Evolutionary conservation across 1,284 basidiomycete genomes (phyloP), one percentile per base, ranked within the genome.

Genomic region (Malassezia restricta): DNA sequence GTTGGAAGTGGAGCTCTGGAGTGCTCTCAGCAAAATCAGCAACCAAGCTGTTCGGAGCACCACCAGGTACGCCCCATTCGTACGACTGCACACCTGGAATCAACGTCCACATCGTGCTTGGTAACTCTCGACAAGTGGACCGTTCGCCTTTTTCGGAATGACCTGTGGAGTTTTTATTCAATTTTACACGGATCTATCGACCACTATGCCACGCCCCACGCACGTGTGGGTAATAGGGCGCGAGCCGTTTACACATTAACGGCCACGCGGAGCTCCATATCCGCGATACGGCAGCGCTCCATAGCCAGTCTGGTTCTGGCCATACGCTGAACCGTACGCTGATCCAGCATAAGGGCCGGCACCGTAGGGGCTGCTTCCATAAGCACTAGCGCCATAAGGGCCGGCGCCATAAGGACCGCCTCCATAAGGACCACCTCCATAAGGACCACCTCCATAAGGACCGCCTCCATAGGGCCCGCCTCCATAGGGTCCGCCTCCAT

Each of bases 71-170:
- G 2, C 70, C 70, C 70, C 70, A 73, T 29, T 73, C 70, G 45
- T 73, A 73, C 32, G 59, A 63, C 57, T 73, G 70, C 4, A 69
- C 66, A 1, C 66, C 66, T 0, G 69, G 69, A 14, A 67, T 56
- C n/a, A 72, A 43, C 42, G 56, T 35, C 33, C 11, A 35, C 33
- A 35, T 35, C 3, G 11, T 35, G 33, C 33, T 12, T 11, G n/a
- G 8, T 3, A 15, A 41, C 11, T 3, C 11, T 11, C 40, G 17
- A 41, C 20, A 24, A 3, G 15, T 35, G 33, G 39, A 40, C n/a
- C 33, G 33, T 11, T 35, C 12, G 33, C 33, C 12, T 35, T 11
- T 15, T 15, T 35, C 33, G 12, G n/a, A 11, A 35, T 35, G n/a
- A 11, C 11, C 12, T 3, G 33, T 11, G 12, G 33, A 15, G 2